A percentile compares a stretch with the other conserved stretches of the same genome.
phyloP scores from a whole-genome alignment of 495 filamentous ascomycete genomes.

The Aspergillus asperescens region DNA sequence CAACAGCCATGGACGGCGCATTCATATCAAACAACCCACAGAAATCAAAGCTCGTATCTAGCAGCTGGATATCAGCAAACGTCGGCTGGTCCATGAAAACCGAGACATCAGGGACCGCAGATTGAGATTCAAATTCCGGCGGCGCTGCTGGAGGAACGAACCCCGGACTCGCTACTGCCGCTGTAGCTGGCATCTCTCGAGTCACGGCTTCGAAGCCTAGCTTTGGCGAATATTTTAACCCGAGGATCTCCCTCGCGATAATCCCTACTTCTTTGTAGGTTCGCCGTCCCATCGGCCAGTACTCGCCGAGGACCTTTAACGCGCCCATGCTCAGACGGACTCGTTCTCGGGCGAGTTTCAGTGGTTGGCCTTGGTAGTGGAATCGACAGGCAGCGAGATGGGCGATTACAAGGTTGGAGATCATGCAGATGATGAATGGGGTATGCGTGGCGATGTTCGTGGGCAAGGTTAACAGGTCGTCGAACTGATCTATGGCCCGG shows the following conservation, averaged over 20 bases:
- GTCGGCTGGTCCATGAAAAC: not conserved
- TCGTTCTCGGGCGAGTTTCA: constrained; percentile 14
- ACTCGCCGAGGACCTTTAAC: constrained; percentile 18
- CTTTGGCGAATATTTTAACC: constrained; percentile 1
- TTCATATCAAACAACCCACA: constrained; percentile 15
- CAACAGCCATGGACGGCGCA: not conserved
- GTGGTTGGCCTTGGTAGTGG: constrained; percentile 9
- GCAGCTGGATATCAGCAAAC: not conserved
- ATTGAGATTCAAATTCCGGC: not conserved
- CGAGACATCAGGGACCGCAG: not conserved
- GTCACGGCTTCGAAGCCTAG: not conserved
- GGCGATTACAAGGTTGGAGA: constrained; percentile 21
- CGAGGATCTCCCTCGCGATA: constrained; percentile 19
- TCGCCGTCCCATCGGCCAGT: constrained; percentile 17
- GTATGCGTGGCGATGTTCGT: constrained; percentile 17
- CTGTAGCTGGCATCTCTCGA: not conserved
- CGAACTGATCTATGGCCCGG: constrained; percentile 15
- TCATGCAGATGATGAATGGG: constrained; percentile 24
- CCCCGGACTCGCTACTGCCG: not conserved
- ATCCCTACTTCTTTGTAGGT: constrained; percentile 20
- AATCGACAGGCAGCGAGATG: constrained; percentile 21
- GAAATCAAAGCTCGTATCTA: constrained; percentile 13
- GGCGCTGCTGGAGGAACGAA: not conserved
- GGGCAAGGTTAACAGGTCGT: constrained; percentile 18
- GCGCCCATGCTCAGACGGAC: constrained; percentile 21